Base-by-base conservation (phyloP, 2,329 filamentous ascomycete species). In the Penicillium sp. region DNA sequence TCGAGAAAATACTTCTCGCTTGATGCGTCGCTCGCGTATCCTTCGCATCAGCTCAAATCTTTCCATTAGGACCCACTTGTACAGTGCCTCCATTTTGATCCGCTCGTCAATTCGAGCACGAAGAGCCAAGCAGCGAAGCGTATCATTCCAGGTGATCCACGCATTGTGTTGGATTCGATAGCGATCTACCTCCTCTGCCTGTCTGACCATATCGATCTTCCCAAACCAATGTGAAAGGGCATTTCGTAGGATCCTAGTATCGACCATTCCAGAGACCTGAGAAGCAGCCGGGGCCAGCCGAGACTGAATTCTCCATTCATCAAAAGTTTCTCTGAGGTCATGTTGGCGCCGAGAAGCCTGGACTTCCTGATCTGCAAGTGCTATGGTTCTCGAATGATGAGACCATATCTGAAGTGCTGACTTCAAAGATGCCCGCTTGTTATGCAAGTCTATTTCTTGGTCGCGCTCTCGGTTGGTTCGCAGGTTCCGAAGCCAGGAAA, bases 101-200 rank as follows among this genome's bases (percentile, higher is more conserved):
- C 84, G 79, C 58, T 82, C 79, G 58, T 86, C 77, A 46, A 86
- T 81, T 15, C 77, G 79, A 21, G 77, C 72, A 46, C 70, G 72
- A 2, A 87, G 68, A 16, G 79, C 78, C 60, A 79, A 75, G 57
- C 77, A 79, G 18, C 85, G 82, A 16, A 86, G 74, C 16, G 74
- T 73, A 62, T 87, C 82, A 59, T 86, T 87, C 86, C 85, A 88
- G 12, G 75, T 72, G 1, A 79, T 85, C 75, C 82, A 85, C 4
- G 81, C 76, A 65, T 83, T 84, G 47, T 78, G 79, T 47, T 85
- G 64, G 29, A 86, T 67, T 44, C 83, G 79, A 60, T 75, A 67
- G 12, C 73, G 78, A 64, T 86, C 77, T 32, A 82, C 71, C 47
- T 76, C 69, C 23, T 72, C 70, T 18, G 85, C 84, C 60, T 78